Evolutionary conservation across 768 basidiomycete genomes (phyloP), one percentile per base, ranked within the genome.

Genomic region (Cytidiella melzeri): DNA sequence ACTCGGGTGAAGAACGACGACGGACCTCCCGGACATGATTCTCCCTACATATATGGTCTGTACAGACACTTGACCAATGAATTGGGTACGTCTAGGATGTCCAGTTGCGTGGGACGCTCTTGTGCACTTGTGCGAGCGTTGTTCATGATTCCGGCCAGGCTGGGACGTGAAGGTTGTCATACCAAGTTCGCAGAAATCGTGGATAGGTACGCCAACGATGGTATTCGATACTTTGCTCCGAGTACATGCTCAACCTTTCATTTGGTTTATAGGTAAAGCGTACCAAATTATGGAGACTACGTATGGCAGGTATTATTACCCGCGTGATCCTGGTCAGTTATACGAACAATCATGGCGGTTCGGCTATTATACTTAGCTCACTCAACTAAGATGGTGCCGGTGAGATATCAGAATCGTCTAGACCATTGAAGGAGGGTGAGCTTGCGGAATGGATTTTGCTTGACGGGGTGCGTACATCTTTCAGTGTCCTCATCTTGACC

Each of bases 381-480:
- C n/a, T n/a, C n/a, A n/a, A n/a, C n/a, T n/a, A n/a, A 71, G 87
- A 89, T 54, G 78, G 84, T 12, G 56, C 66, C 28, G 92, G 93
- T 1, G 91, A 94, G 57, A 78, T 68, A 15, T 80, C 84, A 9
- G 61, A 68, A 18, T 59, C 58, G 21, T 71, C 87, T 19, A 73
- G 94, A 48, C 81, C 85, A 4, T 64, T 93, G 43, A 77, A 79
- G 60, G 78, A 83, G 4, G 84, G 80, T 30, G 92, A 94, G 69
- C 69, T 84, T 45, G 85, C 80, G 21, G 91, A 96, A 69, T 98
- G 94, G 94, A 81, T 96, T 49, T 75, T 98, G 21, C 69, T 96
- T 5, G 88, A 91, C 52, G 89, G 88, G 13, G 89, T 91, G 69
- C 49, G 76, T 66, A 9, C 47, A 50, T 9, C 21, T 25, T n/a